Percentiles rank a stretch among this genome's conserved stretches.
Conservation (phyloP, 73 alveolate species). For the Durusdinium trenchii region DNA sequence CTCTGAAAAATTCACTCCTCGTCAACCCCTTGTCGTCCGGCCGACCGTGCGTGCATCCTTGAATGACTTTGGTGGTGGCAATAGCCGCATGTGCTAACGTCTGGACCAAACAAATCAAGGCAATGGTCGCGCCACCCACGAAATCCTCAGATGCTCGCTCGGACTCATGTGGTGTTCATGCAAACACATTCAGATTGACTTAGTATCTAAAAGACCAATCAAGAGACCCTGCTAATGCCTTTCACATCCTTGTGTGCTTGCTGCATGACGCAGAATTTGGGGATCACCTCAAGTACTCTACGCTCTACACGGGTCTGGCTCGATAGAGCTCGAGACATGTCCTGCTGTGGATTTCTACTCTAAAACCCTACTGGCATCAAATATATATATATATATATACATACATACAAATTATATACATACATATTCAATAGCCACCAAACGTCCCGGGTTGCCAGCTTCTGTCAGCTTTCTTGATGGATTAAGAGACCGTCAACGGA, state of each 20-base stretch:
- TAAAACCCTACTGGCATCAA: too few relatives aligned
- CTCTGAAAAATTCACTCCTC: background rate
- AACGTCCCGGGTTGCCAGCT: background rate
- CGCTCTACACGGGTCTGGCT: too few relatives aligned
- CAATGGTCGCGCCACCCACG: slow-evolving; percentile 91
- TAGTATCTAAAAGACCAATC: too few relatives aligned
- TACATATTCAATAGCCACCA: background rate
- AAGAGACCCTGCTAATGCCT: too few relatives aligned
- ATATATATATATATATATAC: background rate
- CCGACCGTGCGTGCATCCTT: background rate
- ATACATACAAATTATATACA: background rate
- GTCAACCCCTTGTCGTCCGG: background rate
- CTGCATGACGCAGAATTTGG: too few relatives aligned
- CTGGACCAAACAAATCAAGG: slow-evolving; percentile 91
- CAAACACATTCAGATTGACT: too few relatives aligned
- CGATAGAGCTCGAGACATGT: too few relatives aligned
- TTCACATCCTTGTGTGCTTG: too few relatives aligned
- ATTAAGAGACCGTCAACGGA: background rate
- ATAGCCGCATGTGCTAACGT: slow-evolving; percentile 95
- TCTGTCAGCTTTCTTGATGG: background rate
- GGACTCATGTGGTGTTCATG: too few relatives aligned
- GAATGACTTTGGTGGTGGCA: slow-evolving; percentile 93
- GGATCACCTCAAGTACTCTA: too few relatives aligned
- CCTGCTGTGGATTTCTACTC: too few relatives aligned
- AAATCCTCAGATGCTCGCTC: slow-evolving; percentile 41